Base-by-base conservation (phyloP, 1,139 yeast species). In the Starmera stellimalicola region DNA sequence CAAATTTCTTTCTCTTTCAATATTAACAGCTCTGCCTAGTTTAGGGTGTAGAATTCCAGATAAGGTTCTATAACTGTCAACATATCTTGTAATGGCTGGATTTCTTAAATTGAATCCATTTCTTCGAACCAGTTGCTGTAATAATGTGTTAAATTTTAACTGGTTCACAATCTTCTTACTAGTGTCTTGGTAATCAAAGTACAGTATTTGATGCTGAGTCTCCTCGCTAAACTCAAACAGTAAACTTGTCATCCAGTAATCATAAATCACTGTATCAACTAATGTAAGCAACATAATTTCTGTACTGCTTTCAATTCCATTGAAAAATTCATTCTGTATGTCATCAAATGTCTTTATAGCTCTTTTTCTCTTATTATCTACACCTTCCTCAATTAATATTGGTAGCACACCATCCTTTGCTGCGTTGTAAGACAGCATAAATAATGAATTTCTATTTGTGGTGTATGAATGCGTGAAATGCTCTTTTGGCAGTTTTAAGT, bases 71-170 rank as follows among this genome's bases (percentile, higher is more conserved):
- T 19, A 35, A 31, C 2, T 17, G 2, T 12, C 28, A 24, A 17
- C 29, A 35, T 12, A 27, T 7, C 33, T 30, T 2, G 47, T 26
- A 5, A 43, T 45, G 25, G 38, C 40, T 18, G 48, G 45, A 28
- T 49, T 46, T 37, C 53, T 41, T 29, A 42, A 20, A 12, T 38
- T 23, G 31, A 44, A 49, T n/a, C 50, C 50, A 23, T 44, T 41
- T 35, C 53, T 38, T 3, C 32, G 30, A 3, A 41, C 33, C 12
- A 49, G 22, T 9, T 35, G 37, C 2, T 34, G 15, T 18, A 48
- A 26, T 10, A 43, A 19, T 1, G 33, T 27, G 6, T 20, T 16
- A 2, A 48, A n/a, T 4, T 40, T 40, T 12, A 37, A 16, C 10
- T 12, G 24, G 18, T 43, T 44, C 2, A 41, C 37, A 9, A 36